Conservation (phyloP, 1,139 yeast species). For the Debaryomyces sp. region DNA sequence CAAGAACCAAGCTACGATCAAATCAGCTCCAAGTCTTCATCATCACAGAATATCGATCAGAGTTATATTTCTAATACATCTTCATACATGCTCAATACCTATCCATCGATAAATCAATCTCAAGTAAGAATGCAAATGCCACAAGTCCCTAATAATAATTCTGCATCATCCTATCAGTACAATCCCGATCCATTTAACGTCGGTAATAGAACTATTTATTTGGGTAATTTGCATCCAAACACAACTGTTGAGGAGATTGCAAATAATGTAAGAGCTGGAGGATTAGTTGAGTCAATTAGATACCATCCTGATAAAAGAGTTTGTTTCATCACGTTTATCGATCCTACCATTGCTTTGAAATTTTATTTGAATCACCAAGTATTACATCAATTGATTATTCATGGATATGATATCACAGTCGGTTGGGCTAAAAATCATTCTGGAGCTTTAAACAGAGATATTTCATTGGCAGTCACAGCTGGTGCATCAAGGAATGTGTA, state of each 20-base stretch:
- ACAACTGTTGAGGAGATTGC: slow-evolving; percentile 53
- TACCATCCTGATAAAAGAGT: slow-evolving; percentile 39
- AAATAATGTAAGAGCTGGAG: slow-evolving; percentile 52
- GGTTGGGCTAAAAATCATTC: slow-evolving; percentile 52
- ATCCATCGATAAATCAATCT: slow-evolving; percentile 1
- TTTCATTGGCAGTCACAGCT: slow-evolving; percentile 48
- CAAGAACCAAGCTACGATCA: slow-evolving; percentile 2
- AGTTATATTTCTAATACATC: slow-evolving; percentile 11
- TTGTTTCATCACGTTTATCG: slow-evolving; percentile 50
- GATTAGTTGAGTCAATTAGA: slow-evolving; percentile 45
- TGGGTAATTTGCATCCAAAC: slow-evolving; percentile 48
- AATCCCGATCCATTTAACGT: slow-evolving; percentile 27
- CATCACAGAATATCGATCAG: slow-evolving; percentile 11
- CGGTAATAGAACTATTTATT: slow-evolving; percentile 47
- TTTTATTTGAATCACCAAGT: slow-evolving; percentile 49
- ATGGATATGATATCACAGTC: slow-evolving; percentile 47
- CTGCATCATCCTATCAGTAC: slow-evolving; percentile 9
- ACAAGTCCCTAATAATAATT: slow-evolving; percentile 1
- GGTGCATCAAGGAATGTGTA: slow-evolving; percentile 54
- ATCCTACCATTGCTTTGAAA: slow-evolving; percentile 44
- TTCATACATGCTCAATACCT: slow-evolving; percentile 6
- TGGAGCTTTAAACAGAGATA: slow-evolving; percentile 42
- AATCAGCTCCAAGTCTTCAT: slow-evolving; percentile 6
- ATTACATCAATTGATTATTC: slow-evolving; percentile 47
- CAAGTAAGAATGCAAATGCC: slow-evolving; percentile 7